Evolutionary conservation across 306 rosid species (phyloP).

Genomic region (Citrullus mucosospermus): DNA sequence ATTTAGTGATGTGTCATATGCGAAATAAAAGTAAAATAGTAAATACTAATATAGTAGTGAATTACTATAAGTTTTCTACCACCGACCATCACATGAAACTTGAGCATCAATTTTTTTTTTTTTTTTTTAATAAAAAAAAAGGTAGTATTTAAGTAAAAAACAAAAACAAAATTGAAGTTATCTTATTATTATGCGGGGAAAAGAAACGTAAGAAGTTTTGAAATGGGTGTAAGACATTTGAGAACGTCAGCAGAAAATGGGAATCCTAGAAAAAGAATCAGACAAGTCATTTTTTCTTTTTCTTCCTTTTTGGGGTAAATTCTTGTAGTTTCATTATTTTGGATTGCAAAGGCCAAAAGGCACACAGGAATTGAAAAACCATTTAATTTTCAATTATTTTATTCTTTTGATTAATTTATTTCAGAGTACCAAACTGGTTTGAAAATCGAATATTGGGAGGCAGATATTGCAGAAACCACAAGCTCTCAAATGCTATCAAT

Average conservation of each 20-base stretch:
- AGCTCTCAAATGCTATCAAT: neutral
- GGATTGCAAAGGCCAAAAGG: neutral
- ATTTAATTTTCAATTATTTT: neutral
- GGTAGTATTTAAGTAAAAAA: no score
- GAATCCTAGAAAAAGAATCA: neutral
- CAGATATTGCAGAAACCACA: conserved; percentile 1
- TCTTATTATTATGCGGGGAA: neutral
- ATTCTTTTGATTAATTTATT: neutral
- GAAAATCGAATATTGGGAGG: neutral
- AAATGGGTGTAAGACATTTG: neutral
- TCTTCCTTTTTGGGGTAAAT: neutral
- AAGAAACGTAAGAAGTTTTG: neutral
- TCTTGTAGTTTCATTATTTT: neutral
- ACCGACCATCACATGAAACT: no score
- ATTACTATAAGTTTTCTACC: no score
- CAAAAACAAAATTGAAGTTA: no score
- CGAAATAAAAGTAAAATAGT: no score
- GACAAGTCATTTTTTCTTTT: neutral
- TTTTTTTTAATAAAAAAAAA: no score
- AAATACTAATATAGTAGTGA: no score
- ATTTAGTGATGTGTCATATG: no score
- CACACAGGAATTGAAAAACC: neutral
- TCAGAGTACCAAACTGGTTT: neutral
- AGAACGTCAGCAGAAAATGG: neutral
- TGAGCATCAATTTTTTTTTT: no score